Percentiles rank a stretch among this genome's conserved stretches.
Conservation (phyloP, 2,329 filamentous ascomycete species). For the Pseudogymnoascus sp. region DNA sequence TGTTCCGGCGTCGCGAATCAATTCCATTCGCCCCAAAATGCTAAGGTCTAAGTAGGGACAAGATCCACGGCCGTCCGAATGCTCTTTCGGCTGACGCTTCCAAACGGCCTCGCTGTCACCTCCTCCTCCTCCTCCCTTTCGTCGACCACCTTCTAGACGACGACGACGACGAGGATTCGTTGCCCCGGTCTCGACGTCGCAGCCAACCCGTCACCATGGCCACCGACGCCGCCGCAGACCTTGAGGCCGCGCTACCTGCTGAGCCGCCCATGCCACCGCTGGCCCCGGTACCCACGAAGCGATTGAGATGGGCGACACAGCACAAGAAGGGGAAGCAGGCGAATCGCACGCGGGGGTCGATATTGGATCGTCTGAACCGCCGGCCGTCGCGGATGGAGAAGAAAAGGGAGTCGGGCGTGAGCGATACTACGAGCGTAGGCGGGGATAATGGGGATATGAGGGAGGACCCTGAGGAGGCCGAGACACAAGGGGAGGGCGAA, state of each 20-base stretch:
- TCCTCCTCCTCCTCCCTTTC: background rate
- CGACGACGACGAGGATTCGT: conserved; percentile 6
- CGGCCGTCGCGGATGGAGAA: conserved; percentile 62
- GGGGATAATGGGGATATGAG: conserved; percentile 19
- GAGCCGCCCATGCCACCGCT: conserved; percentile 33
- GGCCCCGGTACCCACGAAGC: conserved; percentile 49
- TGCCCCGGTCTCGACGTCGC: conserved; percentile 27
- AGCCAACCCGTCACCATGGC: conserved; percentile 27
- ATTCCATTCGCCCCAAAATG: background rate
- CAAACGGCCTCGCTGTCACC: background rate
- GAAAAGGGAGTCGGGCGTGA: conserved; percentile 48
- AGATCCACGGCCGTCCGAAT: conserved; percentile 5
- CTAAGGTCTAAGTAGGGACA: background rate
- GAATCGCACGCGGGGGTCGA: conserved; percentile 70
- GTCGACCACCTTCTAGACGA: background rate
- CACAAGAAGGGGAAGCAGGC: conserved; percentile 72
- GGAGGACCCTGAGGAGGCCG: conserved; percentile 24
- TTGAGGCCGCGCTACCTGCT: conserved; percentile 18
- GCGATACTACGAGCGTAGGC: conserved; percentile 25
- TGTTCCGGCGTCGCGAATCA: conserved; percentile 7
- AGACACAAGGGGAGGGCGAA: conserved; percentile 34
- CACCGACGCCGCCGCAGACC: background rate
- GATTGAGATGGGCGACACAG: conserved; percentile 92
- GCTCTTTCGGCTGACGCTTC: background rate
- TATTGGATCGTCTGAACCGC: conserved; percentile 70